Evolutionary conservation across 768 basidiomycete species (phyloP).

Genomic region (Tylopilus plumbeoviolaceoides): DNA sequence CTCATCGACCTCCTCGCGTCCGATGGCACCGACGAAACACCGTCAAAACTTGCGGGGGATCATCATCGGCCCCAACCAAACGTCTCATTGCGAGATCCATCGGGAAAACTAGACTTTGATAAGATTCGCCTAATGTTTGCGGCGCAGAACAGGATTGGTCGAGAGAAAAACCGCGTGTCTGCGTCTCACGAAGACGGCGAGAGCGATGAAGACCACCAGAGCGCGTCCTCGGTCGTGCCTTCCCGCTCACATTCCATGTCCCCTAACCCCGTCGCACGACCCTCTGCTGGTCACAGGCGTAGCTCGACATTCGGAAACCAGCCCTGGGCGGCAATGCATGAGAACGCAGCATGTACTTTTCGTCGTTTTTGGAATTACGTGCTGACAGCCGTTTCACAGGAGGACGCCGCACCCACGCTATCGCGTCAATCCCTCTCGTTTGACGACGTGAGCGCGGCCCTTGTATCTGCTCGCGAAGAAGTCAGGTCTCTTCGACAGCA

Average conservation of each 20-base stretch:
- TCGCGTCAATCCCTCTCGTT: slow-evolving; percentile 19
- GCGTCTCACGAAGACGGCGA: slow-evolving; percentile 6
- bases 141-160: slow-evolving; percentile 6
- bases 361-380: neutral
- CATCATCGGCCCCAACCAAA: slow-evolving; percentile 2
- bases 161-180: neutral
- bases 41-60: neutral
- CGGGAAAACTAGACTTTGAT: slow-evolving; percentile 30
- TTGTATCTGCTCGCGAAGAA: slow-evolving; percentile 22
- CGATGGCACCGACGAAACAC: slow-evolving; percentile 20
- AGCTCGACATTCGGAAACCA: slow-evolving; percentile 24
- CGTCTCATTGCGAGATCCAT: slow-evolving; percentile 20
- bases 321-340: slow-evolving; percentile 11
- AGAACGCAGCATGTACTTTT: slow-evolving; percentile 5
- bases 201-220: slow-evolving; percentile 17
- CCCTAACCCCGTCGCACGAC: slow-evolving; percentile 6
- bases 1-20: slow-evolving; percentile 31
- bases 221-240: slow-evolving; percentile 3
- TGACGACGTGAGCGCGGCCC: slow-evolving; percentile 23
- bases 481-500: slow-evolving; percentile 22
- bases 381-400: slow-evolving; percentile 9
- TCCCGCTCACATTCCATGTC: slow-evolving; percentile 17
- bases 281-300: slow-evolving; percentile 12
- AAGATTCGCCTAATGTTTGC: slow-evolving; percentile 29
- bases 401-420: neutral